Conservation (phyloP, 1,284 basidiomycete genomes). For the Ceratobasidium sp. region DNA sequence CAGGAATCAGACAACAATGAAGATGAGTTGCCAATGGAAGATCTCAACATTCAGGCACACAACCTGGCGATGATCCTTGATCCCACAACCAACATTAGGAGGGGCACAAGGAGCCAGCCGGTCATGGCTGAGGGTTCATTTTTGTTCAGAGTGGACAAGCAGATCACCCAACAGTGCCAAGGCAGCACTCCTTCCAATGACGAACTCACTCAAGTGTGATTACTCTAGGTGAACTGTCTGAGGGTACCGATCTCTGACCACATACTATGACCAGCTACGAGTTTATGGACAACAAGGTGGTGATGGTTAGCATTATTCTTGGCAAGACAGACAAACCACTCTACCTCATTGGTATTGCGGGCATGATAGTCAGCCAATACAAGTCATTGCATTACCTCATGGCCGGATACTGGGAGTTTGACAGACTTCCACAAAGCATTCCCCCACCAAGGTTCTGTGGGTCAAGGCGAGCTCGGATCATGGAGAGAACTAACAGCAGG, state of each 20-base stretch:
- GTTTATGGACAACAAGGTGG: background rate
- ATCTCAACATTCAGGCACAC: background rate
- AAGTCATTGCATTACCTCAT: background rate
- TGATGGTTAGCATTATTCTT: background rate
- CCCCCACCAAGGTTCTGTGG: background rate
- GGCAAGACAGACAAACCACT: background rate
- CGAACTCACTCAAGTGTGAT: background rate
- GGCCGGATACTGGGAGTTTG: background rate
- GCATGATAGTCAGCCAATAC: background rate
- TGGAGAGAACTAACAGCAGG: background rate
- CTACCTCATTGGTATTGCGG: background rate
- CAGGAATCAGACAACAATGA: too few species aligned
- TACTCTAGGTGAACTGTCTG: background rate
- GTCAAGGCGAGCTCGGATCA: background rate
- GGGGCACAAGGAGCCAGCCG: too few species aligned
- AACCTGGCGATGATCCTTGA: background rate
- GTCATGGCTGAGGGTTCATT: background rate
- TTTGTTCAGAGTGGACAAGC: background rate
- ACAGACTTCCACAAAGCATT: background rate
- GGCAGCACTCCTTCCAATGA: background rate
- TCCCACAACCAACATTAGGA: background rate
- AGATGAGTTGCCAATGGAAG: too few species aligned
- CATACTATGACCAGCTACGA: background rate
- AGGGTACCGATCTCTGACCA: background rate
- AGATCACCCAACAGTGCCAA: background rate